A percentile compares a stretch with the other conserved stretches of the same genome.
phyloP scores from a whole-genome alignment of 768 basidiomycete genomes.

The Suillus subalutaceus region DNA sequence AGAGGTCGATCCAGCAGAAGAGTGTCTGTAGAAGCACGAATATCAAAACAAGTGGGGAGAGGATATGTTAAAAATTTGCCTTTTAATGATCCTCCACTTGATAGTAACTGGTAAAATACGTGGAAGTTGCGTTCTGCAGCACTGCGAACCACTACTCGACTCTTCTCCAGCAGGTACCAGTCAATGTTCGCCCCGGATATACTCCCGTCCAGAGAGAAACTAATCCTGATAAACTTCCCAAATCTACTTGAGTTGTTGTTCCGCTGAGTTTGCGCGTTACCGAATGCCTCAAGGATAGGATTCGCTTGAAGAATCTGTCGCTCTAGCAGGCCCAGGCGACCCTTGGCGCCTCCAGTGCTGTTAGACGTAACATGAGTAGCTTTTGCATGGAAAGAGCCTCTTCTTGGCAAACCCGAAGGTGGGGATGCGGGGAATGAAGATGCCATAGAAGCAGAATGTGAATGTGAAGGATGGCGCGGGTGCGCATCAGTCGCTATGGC shows the following conservation, averaged over 20 bases:
- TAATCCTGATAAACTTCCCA: constrained; percentile 96
- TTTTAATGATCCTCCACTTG: constrained; percentile 70
- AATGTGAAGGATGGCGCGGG: constrained; percentile 58
- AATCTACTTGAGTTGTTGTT: constrained; percentile 99
- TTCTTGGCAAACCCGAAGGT: constrained; percentile 69
- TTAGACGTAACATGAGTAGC: constrained; percentile 45
- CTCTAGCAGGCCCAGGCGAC: constrained; percentile 85
- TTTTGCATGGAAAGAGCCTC: constrained; percentile 60
- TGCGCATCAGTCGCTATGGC: constrained; percentile 90
- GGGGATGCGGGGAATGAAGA: constrained; percentile 61
- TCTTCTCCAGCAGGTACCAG: constrained; percentile 99
- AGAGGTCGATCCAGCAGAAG: constrained; percentile 74
- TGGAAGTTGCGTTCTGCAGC: constrained; percentile 94
- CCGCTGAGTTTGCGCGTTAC: constrained; percentile 96
- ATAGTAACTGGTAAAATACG: constrained; percentile 94
- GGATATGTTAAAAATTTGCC: constrained; percentile 43
- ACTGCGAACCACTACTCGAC: constrained; percentile 85
- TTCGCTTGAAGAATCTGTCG: constrained; percentile 97
- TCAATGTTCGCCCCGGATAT: constrained; percentile 98
- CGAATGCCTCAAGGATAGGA: constrained; percentile 96
- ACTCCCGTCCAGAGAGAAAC: constrained; percentile 89
- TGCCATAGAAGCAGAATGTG: constrained; percentile 65
- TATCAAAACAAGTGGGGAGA: constrained; percentile 6
- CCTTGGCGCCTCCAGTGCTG: constrained; percentile 56
- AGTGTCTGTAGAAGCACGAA: constrained; percentile 48